phyloP scores from a whole-genome alignment of 2,329 filamentous ascomycete species.

The Penicillium rolfsii region DNA sequence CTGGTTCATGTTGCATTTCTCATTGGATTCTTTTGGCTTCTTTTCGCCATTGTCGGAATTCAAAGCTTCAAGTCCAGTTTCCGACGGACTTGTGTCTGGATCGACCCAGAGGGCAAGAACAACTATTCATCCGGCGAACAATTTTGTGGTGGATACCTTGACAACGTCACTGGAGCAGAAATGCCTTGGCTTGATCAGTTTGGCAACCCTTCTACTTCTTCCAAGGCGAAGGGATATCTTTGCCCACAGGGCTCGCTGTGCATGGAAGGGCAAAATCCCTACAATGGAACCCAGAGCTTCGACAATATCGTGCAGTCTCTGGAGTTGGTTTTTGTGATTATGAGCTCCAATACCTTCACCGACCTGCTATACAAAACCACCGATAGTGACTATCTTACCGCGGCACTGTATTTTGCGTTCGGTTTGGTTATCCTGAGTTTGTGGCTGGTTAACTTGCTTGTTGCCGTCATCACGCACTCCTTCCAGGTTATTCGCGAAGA shows the following conservation, averaged over 20 bases:
- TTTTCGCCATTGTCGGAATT: slow-evolving; percentile 95
- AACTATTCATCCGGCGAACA: slow-evolving; percentile 56
- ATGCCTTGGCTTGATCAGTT: slow-evolving; percentile 71
- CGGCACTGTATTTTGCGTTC: slow-evolving; percentile 73
- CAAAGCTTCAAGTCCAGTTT: slow-evolving; percentile 92
- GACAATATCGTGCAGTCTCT: slow-evolving; percentile 92
- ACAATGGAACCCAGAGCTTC: slow-evolving; percentile 84
- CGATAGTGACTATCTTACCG: slow-evolving; percentile 85
- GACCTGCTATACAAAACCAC: slow-evolving; percentile 93
- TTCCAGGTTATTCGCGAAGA: slow-evolving; percentile 98
- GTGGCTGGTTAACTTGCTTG: slow-evolving; percentile 92
- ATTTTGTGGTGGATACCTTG: slow-evolving; percentile 84
- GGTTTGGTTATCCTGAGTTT: slow-evolving; percentile 89
- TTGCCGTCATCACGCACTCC: slow-evolving; percentile 96
- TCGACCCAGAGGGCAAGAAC: slow-evolving; percentile 58
- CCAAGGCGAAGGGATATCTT: slow-evolving; percentile 73
- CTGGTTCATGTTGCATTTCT: slow-evolving; percentile 92
- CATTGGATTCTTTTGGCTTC: slow-evolving; percentile 94
- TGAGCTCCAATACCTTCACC: slow-evolving; percentile 96
- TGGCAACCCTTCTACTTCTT: slow-evolving; percentile 55
- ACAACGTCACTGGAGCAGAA: slow-evolving; percentile 59
- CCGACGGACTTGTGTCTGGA: slow-evolving; percentile 76
- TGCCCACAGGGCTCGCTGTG: slow-evolving; percentile 85
- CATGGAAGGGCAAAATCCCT: slow-evolving; percentile 76
- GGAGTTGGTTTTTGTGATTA: slow-evolving; percentile 94